phyloP scores from a whole-genome alignment of 2,329 filamentous ascomycete genomes.

The Colletotrichum sp. region DNA sequence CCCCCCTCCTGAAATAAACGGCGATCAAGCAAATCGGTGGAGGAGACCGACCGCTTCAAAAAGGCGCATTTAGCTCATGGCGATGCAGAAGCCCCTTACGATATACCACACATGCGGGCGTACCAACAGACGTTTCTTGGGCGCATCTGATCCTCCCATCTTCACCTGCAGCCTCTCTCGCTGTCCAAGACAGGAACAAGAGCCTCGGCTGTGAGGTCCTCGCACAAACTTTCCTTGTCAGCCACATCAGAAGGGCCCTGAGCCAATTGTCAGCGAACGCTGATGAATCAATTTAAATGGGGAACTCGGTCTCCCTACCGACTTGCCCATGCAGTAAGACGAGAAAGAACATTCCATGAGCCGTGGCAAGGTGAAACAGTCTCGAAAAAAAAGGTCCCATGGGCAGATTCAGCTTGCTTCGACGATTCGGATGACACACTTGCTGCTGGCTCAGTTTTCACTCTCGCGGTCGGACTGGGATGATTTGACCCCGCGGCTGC shows the following conservation, averaged over 20 bases:
- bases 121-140: neutral
- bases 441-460: neutral
- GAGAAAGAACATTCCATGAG: neutral
- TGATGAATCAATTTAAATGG: neutral
- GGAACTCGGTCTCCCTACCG: neutral
- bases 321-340: neutral
- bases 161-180: neutral
- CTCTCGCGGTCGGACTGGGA: neutral
- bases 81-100: neutral
- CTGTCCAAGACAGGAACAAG: neutral
- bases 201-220: neutral
- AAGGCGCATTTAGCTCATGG: neutral
- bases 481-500: neutral
- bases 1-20: neutral
- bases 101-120: neutral
- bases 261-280: neutral
- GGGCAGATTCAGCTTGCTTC: neutral
- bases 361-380: neutral
- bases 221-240: neutral
- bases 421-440: neutral
- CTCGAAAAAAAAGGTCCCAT: neutral
- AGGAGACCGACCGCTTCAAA: neutral
- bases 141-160: neutral
- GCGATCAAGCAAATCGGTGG: neutral
- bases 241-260: neutral